Percentiles rank a stretch among this genome's conserved stretches.
Conservation (phyloP, 2,329 filamentous ascomycete species). For the Raffaelea arxii region DNA sequence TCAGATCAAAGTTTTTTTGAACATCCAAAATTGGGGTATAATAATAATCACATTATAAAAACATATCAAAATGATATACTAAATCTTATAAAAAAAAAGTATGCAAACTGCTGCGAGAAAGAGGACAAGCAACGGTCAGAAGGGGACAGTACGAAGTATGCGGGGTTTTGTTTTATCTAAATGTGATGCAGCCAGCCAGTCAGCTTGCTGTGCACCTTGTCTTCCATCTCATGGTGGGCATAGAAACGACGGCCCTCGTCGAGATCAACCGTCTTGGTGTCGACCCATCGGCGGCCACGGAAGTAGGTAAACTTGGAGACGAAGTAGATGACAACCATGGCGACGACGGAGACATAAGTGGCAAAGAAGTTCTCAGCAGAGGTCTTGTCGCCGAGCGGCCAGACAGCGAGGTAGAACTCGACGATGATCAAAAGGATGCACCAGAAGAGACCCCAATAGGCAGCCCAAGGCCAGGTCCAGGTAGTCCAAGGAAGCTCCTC, state of each 20-base stretch:
- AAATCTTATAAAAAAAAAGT: no score
- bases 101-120: no score
- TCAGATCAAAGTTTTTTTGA: no score
- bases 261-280: not conserved
- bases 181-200: conserved; percentile 1
- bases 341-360: conserved; percentile 5
- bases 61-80: no score
- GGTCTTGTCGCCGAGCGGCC: conserved; percentile 1
- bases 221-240: not conserved
- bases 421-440: conserved; percentile 4
- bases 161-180: no score
- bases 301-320: conserved; percentile 6
- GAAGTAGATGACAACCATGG: conserved; percentile 4
- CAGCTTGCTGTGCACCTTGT: not conserved
- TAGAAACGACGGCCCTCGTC: conserved; percentile 2
- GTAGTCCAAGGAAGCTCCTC: conserved; percentile 1
- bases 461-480: conserved; percentile 7
- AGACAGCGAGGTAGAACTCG: conserved; percentile 3
- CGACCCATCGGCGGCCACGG: not conserved
- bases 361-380: conserved; percentile 1
- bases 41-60: no score
- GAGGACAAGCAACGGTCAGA: no score
- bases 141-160: no score
- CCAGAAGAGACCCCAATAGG: conserved; percentile 7
- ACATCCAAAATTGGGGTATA: no score